phyloP scores from a whole-genome alignment of 805 yeast genomes.

The Saturnispora hagleri region DNA sequence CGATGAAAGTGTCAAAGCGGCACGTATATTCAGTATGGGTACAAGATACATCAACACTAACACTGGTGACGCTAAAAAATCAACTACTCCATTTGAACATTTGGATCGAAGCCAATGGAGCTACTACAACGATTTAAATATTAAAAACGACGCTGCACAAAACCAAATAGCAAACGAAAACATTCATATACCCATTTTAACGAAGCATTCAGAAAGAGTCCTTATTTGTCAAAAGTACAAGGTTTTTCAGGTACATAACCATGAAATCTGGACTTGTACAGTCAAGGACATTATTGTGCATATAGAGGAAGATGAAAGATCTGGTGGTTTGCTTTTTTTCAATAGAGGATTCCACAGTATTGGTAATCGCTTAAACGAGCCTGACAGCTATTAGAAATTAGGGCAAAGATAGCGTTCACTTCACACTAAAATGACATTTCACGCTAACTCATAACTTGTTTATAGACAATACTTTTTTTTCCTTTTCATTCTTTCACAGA shows the following conservation, averaged over 20 bases:
- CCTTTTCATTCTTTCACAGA: not conserved
- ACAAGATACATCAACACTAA: constrained; percentile 38
- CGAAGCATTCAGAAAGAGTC: constrained; percentile 45
- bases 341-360: constrained; percentile 49
- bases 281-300: constrained; percentile 47
- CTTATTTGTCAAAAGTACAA: constrained; percentile 50
- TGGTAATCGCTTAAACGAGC: constrained; percentile 20
- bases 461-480: not conserved
- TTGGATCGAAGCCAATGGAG: constrained; percentile 31
- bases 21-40: constrained; percentile 55
- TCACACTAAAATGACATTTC: not conserved
- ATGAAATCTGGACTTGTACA: constrained; percentile 83
- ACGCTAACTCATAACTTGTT: not conserved
- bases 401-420: not conserved
- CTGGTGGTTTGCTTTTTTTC: constrained; percentile 62
- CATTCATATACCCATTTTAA: constrained; percentile 44
- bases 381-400: not conserved
- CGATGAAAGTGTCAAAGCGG: constrained; percentile 43
- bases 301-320: constrained; percentile 25
- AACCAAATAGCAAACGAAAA: constrained; percentile 12
- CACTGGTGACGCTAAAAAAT: constrained; percentile 17
- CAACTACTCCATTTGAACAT: constrained; percentile 46
- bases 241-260: constrained; percentile 61
- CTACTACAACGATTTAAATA: constrained; percentile 20
- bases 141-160: constrained; percentile 10